These are phyloP conservation scores for Fonsecaea nubica DNA, from an alignment of 2,329 filamentous ascomycete species.

Conservation along the genomic window DNA sequence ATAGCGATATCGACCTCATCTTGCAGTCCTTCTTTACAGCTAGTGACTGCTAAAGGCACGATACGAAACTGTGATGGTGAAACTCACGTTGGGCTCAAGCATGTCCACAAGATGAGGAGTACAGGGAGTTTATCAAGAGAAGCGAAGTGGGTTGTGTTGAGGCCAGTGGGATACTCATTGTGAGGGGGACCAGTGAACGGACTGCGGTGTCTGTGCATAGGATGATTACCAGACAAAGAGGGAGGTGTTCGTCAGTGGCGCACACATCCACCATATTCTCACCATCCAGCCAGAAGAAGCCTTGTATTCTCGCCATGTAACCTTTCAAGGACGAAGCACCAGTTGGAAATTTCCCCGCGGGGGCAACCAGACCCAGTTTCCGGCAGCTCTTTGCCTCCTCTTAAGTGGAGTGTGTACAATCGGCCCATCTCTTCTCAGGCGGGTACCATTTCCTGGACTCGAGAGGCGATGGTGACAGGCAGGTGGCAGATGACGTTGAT, in stretches of 20 bases:
- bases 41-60: slow-evolving; percentile 1
- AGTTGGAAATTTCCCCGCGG: slow-evolving; percentile 2
- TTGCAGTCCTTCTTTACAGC: slow-evolving; percentile 20
- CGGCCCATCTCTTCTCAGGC: neutral
- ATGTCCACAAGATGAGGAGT: neutral
- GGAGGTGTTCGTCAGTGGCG: neutral
- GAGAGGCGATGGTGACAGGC: neutral
- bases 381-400: neutral
- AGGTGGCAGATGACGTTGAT: slow-evolving; percentile 4
- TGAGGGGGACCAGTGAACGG: neutral
- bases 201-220: neutral
- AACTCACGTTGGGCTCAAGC: slow-evolving; percentile 4
- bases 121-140: neutral
- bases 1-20: slow-evolving; percentile 25
- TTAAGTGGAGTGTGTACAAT: neutral
- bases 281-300: neutral
- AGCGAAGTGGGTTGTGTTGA: neutral
- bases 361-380: slow-evolving; percentile 4
- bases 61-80: slow-evolving; percentile 14
- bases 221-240: neutral
- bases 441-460: neutral
- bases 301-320: slow-evolving; percentile 2
- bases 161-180: neutral
- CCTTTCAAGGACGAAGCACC: neutral
- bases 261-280: neutral